phyloP scores from a whole-genome alignment of 768 basidiomycete genomes.

The Boletus eberwhitei region DNA sequence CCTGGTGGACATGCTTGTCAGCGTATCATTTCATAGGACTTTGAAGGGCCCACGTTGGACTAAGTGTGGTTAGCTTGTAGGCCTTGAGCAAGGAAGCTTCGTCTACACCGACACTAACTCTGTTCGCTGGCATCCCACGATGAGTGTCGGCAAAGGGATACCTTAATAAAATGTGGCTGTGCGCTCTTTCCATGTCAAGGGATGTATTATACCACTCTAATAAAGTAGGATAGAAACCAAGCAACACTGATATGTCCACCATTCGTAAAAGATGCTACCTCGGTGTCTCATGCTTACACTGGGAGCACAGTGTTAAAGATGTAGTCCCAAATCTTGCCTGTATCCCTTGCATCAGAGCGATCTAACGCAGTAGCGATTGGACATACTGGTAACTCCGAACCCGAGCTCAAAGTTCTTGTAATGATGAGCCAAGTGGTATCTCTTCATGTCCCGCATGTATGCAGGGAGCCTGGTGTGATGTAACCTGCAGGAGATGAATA shows the following conservation, averaged over 20 bases:
- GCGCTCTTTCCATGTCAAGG: not conserved
- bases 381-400: slow-evolving; percentile 90
- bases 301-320: slow-evolving; percentile 82
- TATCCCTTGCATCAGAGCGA: not conserved
- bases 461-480: slow-evolving; percentile 85
- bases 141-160: not conserved
- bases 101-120: slow-evolving; percentile 68
- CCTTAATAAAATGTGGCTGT: slow-evolving; percentile 15
- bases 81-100: slow-evolving; percentile 83
- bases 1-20: slow-evolving; percentile 36
- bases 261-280: not conserved
- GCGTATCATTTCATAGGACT: not conserved
- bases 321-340: slow-evolving; percentile 92
- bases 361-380: not conserved
- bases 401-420: slow-evolving; percentile 98
- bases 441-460: slow-evolving; percentile 91
- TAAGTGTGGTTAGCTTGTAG: slow-evolving; percentile 76
- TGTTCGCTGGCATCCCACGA: slow-evolving; percentile 35
- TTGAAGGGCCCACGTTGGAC: slow-evolving; percentile 60
- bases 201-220: slow-evolving; percentile 8
- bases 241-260: slow-evolving; percentile 4
- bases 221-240: slow-evolving; percentile 10
- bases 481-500: slow-evolving; percentile 40
- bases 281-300: slow-evolving; percentile 37
- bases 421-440: slow-evolving; percentile 96